These are phyloP conservation scores for Metahyphopichia silvanorum DNA, from an alignment of 805 yeast species.

Conservation along the genomic window DNA sequence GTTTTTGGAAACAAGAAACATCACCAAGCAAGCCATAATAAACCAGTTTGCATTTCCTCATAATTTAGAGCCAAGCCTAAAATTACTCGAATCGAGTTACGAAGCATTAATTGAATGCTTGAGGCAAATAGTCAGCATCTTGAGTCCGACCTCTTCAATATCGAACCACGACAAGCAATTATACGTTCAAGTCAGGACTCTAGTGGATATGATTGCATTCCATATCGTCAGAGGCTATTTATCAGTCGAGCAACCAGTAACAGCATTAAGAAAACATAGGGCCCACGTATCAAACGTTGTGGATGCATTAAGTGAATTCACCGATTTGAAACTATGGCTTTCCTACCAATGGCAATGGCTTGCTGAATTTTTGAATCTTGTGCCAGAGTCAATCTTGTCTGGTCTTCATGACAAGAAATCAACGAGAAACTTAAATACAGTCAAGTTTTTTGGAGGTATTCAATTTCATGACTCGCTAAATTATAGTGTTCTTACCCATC, in stretches of 20 bases:
- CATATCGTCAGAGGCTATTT: slow-evolving; percentile 62
- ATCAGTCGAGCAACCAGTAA: slow-evolving; percentile 53
- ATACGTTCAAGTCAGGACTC: slow-evolving; percentile 33
- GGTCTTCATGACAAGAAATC: slow-evolving; percentile 13
- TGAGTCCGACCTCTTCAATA: slow-evolving; percentile 8
- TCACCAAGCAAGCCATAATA: slow-evolving; percentile 33
- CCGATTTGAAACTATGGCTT: slow-evolving; percentile 44
- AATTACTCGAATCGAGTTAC: slow-evolving; percentile 31
- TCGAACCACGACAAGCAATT: slow-evolving; percentile 28
- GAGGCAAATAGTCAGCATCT: slow-evolving; percentile 7
- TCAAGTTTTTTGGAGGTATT: slow-evolving; percentile 32
- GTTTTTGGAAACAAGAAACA: slow-evolving; percentile 35
- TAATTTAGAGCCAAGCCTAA: slow-evolving; percentile 27
- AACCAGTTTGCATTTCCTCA: slow-evolving; percentile 30
- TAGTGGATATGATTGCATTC: slow-evolving; percentile 59
- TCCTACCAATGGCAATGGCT: slow-evolving; percentile 64
- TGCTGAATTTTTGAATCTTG: slow-evolving; percentile 51
- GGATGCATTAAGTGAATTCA: slow-evolving; percentile 24
- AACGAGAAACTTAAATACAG: slow-evolving; percentile 7
- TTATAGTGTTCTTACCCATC: slow-evolving; percentile 24
- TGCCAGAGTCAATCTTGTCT: slow-evolving; percentile 40
- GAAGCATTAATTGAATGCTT: slow-evolving; percentile 25
- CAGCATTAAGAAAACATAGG: slow-evolving; percentile 61
- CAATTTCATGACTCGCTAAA: slow-evolving; percentile 17
- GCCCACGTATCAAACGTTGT: slow-evolving; percentile 57